Evolutionary conservation across 2,329 filamentous ascomycete genomes (phyloP), one percentile per base, ranked within the genome.

Genomic region (Xylariaceae sp.): DNA sequence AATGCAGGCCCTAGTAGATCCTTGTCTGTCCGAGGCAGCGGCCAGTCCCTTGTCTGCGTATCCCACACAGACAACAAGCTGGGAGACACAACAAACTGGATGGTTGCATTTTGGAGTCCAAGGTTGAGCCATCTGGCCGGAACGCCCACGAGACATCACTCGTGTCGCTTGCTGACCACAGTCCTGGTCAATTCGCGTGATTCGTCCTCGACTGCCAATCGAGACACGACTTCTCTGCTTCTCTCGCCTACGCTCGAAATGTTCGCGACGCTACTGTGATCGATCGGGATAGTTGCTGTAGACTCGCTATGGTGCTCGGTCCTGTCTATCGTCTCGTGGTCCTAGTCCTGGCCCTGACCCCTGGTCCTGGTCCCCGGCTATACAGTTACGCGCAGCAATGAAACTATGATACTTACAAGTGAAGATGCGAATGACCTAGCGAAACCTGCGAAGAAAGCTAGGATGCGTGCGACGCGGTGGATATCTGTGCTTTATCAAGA

Each of bases 1-100:
- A n/a, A 27, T 53, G 56, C 53, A 44, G 47, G 48, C 48, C 57
- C 51, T 64, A 58, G 62, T 62, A 65, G 61, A 60, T 47, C 47
- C 52, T 58, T 56, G 57, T 61, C 55, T 59, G 58, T 59, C 56
- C 59, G 56, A 55, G 54, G 47, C 49, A 56, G 45, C 43, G 47
- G 48, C 49, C 47, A 18, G 42, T 42, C 42, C 22, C 44, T 47
- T 27, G 22, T 27, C 44, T 42, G 36, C 33, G 42, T 38, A 44
- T 54, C 45, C 41, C 50, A 45, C 48, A 46, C 42, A 33, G 31
- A 44, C 39, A 22, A 46, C 42, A 47, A 42, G 45, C 44, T 30
- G 38, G 44, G 27, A 33, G 40, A 36, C 22, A 40, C 40, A n/a
- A 48, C 44, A 18, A 48, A 39, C 49, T 53, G 51, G 54, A 45